These are phyloP conservation scores for Cordyceps javanica DNA, from an alignment of 2,329 filamentous ascomycete species.

Conservation along the genomic window DNA sequence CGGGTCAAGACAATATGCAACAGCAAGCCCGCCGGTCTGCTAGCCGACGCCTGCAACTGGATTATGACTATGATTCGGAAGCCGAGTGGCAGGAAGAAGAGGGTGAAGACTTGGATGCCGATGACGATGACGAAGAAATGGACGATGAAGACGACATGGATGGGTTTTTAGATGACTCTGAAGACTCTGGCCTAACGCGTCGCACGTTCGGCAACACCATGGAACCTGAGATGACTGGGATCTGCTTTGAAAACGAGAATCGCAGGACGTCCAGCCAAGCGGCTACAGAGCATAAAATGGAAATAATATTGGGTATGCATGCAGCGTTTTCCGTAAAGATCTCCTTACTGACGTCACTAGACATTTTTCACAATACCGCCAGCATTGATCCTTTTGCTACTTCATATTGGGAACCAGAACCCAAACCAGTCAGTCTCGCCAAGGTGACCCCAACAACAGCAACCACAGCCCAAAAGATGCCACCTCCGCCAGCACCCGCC, in stretches of 20 bases:
- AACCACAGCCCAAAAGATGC: constrained; percentile 20
- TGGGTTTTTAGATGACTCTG: constrained; percentile 82
- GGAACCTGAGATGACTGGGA: constrained; percentile 69
- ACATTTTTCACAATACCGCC: constrained; percentile 35
- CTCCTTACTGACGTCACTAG: constrained; percentile 11
- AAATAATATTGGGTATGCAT: constrained; percentile 63
- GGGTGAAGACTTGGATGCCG: constrained; percentile 63
- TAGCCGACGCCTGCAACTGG: constrained; percentile 51
- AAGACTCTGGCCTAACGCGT: constrained; percentile 54
- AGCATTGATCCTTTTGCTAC: constrained; percentile 80
- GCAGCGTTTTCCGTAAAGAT: background rate
- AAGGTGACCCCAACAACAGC: constrained; percentile 12
- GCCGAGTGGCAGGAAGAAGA: constrained; percentile 76
- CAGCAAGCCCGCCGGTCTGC: constrained; percentile 49
- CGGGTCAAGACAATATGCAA: constrained; percentile 39
- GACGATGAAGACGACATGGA: constrained; percentile 83
- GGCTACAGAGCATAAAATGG: constrained; percentile 60
- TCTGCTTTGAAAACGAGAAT: constrained; percentile 70
- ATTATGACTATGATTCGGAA: constrained; percentile 84
- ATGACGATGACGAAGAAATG: constrained; percentile 61
- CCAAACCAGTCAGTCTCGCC: constrained; percentile 24
- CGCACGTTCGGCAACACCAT: constrained; percentile 61
- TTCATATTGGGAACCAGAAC: constrained; percentile 63
- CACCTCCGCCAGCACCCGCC: constrained; percentile 26
- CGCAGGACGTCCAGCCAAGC: constrained; percentile 42